Base-by-base conservation (phyloP, 2,329 filamentous ascomycete genomes). In the Fusarium acutatum region DNA sequence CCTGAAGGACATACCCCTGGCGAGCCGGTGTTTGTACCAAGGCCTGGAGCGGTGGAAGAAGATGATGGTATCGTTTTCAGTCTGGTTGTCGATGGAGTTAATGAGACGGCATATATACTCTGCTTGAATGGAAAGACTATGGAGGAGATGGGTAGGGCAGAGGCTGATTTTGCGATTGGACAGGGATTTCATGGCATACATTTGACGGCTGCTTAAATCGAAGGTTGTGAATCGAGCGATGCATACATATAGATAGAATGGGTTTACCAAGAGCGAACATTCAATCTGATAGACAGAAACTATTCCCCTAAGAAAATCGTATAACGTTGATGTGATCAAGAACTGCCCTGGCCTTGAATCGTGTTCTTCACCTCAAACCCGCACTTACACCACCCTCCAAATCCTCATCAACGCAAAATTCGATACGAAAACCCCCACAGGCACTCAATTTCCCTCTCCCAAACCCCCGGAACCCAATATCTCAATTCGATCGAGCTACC, bases 171-270 rank as follows among this genome's bases (percentile, higher is more conserved):
- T 74, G 85, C 88, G 1, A 86, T 94, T 66, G 87, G 84, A 0
- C 83, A 93, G 67, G 91, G 91, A 0, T 92, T 94, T 71, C 92
- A 94, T 79, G 92, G 92, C 0, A 77, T 85, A 20, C 88, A 91
- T 67, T 69, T 81, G 4, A 73, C 79, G 15, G 24, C 52, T 49
- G 38, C 44, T 28, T 63, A 49, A 49, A 37, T 35, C 13, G 18
- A 50, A n/a, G 44, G 13, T 14, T 40, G 4, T 7, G n/a, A 17
- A 4, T 46, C 38, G 34, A 46, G 41, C 15, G 20, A n/a, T 38
- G 24, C 10, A 37, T 37, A 13, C 11, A 34, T 40, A 18, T 35
- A 28, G 40, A 59, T 49, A 70, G 59, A 70, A 53, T 22, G 40
- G 20, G 22, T 40, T 37, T 26, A n/a, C 11, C n/a, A 7, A 9